Evolutionary conservation across 2,329 filamentous ascomycete species (phyloP), one percentile per base, ranked within the genome.

Genomic region (Septoria petroselini): DNA sequence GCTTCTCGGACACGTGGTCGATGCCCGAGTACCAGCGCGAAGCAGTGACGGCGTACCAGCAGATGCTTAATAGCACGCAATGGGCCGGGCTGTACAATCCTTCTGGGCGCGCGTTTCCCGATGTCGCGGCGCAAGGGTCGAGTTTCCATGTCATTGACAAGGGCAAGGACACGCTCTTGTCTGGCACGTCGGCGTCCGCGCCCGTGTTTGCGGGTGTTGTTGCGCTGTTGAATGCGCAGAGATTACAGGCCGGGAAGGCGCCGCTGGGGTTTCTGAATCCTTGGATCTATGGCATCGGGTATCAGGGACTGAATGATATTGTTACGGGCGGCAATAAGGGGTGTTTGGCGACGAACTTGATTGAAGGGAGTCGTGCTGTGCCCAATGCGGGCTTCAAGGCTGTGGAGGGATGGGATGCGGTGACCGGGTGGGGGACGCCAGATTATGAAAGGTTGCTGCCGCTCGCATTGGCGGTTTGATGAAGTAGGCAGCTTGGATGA

Each of bases 191-290:
- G n/a, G 77, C 80, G 25, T 76, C 82, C 0, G 67, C 78, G 1
- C 84, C 84, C 0, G 69, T 79, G 0, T 79, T 81, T 27, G 77
- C 79, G 0, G 77, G 73, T 8, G 41, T 46, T 7, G 15, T 51
- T 8, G 35, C 41, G 5, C n/a, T 46, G 4, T 31, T 51, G 11
- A 51, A 48, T 69, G 71, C 55, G 37, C 18, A 44, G 23, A 51
- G 43, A 42, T 33, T 46, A 8, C 60, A 65, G 0, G 68, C 66
- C 3, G 76, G 76, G 5, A 74, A 77, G 61, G 62, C 72, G 0
- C 64, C 71, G 0, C 66, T 83, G 31, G 81, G 81, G 0, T 83
- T 80, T 68, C 52, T 83, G 43, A 83, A 84, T 58, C 80, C 80
- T 0, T 82, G 77, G 76, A 62, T 83, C 4, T 83, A 83, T 61